Evolutionary conservation across 768 basidiomycete species (phyloP), one percentile per base, ranked within the genome.

Genomic region (Trametes meyenii): DNA sequence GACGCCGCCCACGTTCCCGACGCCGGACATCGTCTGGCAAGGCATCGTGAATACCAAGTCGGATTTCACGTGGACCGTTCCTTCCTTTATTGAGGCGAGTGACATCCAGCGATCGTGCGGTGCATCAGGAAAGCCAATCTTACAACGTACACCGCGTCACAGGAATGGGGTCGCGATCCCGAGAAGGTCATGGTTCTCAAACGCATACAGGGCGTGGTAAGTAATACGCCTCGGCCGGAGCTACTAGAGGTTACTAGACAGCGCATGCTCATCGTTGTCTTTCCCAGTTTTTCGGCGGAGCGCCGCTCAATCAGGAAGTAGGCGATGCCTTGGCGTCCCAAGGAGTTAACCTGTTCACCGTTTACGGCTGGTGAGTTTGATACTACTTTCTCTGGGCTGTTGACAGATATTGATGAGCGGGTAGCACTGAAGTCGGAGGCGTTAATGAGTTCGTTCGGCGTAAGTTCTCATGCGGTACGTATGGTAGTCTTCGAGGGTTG

Each of bases 311-410:
- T 5, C 63, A 73, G 51, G 69, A 66, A 8, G 62, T 72, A 0
- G 80, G 79, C 3, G 73, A 79, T 16, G 52, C 58, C 16, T 38
- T 80, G 26, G 68, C 67, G 2, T 60, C 64, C 16, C 65, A 72
- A 26, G 78, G 78, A 0, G 76, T 80, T 3, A 60, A 65, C 5
- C 50, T 80, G 1, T 51, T 54, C 10, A 68, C 65, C 5, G 60
- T 73, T n/a, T 82, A 78, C 52, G 81, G 78, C 29, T 66, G 73
- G 69, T 81, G 54, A 64, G 76, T 67, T 40, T 3, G 5, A 26
- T 24, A 1, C 2, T 24, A 1, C 2, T 33, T 2, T 7, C 16
- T 3, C 12, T 16, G 29, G 29, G 29, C 38, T 12, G 21, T 17
- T 14, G 29, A 19, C 16, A 4, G 38, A 8, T 53, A 5, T 40